These are phyloP conservation scores for Pseudogymnoascus sp. DNA, from an alignment of 2,329 filamentous ascomycete genomes.

Conservation along the genomic window DNA sequence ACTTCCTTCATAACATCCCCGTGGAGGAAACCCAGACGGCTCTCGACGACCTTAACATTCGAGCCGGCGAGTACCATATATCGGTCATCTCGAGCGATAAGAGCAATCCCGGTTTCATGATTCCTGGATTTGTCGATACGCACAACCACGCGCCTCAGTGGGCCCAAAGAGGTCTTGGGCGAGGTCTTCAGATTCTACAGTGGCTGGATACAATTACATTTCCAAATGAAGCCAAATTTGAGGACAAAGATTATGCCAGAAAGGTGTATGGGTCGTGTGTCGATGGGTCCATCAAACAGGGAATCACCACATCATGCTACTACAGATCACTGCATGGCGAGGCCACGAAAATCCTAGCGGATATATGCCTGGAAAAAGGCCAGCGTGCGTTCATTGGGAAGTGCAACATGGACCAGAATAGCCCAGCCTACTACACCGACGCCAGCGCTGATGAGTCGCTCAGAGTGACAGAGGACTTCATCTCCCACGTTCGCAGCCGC, in stretches of 20 bases:
- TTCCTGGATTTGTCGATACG: slow-evolving; percentile 42
- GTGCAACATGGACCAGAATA: slow-evolving; percentile 60
- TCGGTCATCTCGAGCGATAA: neutral
- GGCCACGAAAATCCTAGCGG: slow-evolving; percentile 77
- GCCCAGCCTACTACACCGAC: slow-evolving; percentile 48
- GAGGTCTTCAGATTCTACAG: slow-evolving; percentile 35
- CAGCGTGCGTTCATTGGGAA: slow-evolving; percentile 84
- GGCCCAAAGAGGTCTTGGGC: slow-evolving; percentile 32
- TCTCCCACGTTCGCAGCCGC: neutral
- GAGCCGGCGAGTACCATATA: neutral
- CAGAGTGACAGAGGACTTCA: slow-evolving; percentile 28
- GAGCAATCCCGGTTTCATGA: neutral
- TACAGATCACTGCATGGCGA: slow-evolving; percentile 79
- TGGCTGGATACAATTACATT: slow-evolving; percentile 58
- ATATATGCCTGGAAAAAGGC: slow-evolving; percentile 66
- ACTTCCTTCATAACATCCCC: neutral
- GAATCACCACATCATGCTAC: slow-evolving; percentile 85
- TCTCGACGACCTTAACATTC: neutral
- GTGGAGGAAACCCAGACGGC: neutral
- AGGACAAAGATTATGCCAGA: slow-evolving; percentile 49
- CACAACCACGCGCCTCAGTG: slow-evolving; percentile 59
- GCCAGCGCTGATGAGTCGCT: slow-evolving; percentile 39
- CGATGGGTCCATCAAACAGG: slow-evolving; percentile 68
- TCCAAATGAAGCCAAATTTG: slow-evolving; percentile 58
- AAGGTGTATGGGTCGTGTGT: slow-evolving; percentile 70